These are phyloP conservation scores for Diutina scorzettiae DNA, from an alignment of 1,139 yeast genomes.

Conservation along the genomic window DNA sequence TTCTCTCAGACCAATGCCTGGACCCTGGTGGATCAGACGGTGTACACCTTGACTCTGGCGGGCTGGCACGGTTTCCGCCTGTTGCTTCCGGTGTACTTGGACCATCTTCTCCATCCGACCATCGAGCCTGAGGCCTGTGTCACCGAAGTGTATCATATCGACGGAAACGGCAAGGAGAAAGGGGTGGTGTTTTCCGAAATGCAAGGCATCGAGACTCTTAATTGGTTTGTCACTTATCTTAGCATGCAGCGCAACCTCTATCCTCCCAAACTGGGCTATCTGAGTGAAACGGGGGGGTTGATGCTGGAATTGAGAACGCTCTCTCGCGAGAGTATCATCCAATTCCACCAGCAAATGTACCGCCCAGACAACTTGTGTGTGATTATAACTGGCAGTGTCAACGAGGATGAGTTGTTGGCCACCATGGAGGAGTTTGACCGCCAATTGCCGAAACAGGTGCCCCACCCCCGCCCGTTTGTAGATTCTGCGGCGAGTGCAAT, in stretches of 20 bases:
- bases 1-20: conserved; percentile 91
- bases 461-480: conserved; percentile 61
- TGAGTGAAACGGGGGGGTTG: conserved; percentile 91
- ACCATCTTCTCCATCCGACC: conserved; percentile 77
- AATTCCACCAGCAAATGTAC: conserved; percentile 63
- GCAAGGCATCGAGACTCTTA: conserved; percentile 83
- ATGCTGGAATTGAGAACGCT: conserved; percentile 64
- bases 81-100: conserved; percentile 79
- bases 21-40: conserved; percentile 96
- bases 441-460: conserved; percentile 30
- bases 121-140: conserved; percentile 81
- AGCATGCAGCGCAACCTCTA: conserved; percentile 54
- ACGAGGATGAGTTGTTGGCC: conserved; percentile 54
- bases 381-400: conserved; percentile 75
- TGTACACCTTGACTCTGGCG: conserved; percentile 80
- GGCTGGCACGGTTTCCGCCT: conserved; percentile 93
- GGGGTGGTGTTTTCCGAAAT: conserved; percentile 97
- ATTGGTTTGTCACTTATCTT: conserved; percentile 60
- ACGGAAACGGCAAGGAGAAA: conserved; percentile 81
- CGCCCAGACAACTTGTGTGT: conserved; percentile 78
- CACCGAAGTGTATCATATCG: conserved; percentile 92
- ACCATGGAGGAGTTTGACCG: conserved; percentile 56
- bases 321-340: conserved; percentile 59
- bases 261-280: conserved; percentile 57
- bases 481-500: conserved; percentile 42